Evolutionary conservation across 768 basidiomycete species (phyloP).

Genomic region (Heimioporus sp.): DNA sequence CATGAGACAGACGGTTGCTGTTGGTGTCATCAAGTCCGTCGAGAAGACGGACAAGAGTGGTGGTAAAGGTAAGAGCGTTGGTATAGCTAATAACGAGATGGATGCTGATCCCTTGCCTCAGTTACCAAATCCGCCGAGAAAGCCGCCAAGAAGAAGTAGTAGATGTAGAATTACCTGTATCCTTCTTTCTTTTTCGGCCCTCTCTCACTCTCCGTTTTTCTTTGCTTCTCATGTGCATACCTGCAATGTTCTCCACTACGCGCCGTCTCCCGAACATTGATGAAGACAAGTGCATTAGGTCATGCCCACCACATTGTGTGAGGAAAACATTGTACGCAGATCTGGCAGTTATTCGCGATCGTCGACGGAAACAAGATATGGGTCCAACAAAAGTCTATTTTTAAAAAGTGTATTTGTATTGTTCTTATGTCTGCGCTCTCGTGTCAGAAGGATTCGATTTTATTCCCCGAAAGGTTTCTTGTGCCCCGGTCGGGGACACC

Average conservation of each 20-base stretch:
- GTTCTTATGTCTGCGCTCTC: no score
- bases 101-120: constrained; percentile 28
- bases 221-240: constrained; percentile 32
- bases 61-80: constrained; percentile 68
- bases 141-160: constrained; percentile 93
- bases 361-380: no score
- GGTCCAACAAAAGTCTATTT: no score
- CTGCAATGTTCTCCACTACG: constrained; percentile 34
- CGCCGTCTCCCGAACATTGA: constrained; percentile 43
- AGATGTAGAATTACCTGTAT: constrained; percentile 68
- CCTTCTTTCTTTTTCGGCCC: constrained; percentile 49
- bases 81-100: not conserved
- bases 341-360: no score
- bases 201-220: constrained; percentile 42
- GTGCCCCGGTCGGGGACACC: no score
- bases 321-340: no score
- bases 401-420: no score
- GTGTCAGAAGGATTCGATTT: no score
- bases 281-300: constrained; percentile 34
- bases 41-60: constrained; percentile 89
- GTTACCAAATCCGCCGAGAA: constrained; percentile 97
- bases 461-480: no score
- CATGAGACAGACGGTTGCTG: constrained; percentile 99
- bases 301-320: constrained; percentile 4
- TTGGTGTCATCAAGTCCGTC: constrained; percentile 97